These are phyloP conservation scores for Dendrobium catenatum DNA, from an alignment of 106 monocot species.

Conservation along the genomic window DNA sequence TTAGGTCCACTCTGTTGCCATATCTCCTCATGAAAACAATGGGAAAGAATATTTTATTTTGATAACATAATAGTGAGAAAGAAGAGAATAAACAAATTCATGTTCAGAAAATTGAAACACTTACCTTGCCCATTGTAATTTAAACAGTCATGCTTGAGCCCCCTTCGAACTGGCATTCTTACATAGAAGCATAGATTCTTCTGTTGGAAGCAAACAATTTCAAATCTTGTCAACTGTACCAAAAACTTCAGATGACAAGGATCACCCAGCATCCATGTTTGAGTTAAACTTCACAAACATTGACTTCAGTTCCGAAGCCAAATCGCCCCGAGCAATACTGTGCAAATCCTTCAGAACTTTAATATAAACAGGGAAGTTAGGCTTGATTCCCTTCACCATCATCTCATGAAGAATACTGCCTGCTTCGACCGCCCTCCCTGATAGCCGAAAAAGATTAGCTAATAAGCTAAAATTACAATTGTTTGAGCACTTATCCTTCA, in stretches of 20 bases:
- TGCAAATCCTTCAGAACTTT: constrained; percentile 57
- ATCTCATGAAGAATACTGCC: constrained; percentile 53
- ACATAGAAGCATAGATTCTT: not conserved
- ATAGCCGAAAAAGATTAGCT: constrained; percentile 27
- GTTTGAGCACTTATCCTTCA: constrained; percentile 38
- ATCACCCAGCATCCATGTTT: constrained; percentile 11
- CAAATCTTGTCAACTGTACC: too few relatives aligned
- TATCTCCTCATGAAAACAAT: not conserved
- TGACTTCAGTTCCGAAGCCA: constrained; percentile 39
- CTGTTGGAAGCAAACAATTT: too few relatives aligned
- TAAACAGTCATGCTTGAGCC: not conserved
- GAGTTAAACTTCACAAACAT: constrained; percentile 36
- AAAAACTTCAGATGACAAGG: not conserved
- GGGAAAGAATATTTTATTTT: not conserved
- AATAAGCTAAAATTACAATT: constrained; percentile 75
- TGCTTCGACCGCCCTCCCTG: constrained; percentile 49
- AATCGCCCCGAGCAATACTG: constrained; percentile 29
- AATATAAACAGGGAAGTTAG: constrained; percentile 58
- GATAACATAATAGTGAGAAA: not conserved
- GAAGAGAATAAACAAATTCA: not conserved
- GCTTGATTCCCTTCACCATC: constrained; percentile 74
- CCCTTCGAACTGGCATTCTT: not conserved
- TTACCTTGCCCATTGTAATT: not conserved
- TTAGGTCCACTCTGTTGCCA: too few relatives aligned
- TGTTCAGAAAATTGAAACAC: not conserved